These are phyloP conservation scores for Hypsizygus marmoreus DNA, from an alignment of 768 basidiomycete genomes.

Conservation along the genomic window DNA sequence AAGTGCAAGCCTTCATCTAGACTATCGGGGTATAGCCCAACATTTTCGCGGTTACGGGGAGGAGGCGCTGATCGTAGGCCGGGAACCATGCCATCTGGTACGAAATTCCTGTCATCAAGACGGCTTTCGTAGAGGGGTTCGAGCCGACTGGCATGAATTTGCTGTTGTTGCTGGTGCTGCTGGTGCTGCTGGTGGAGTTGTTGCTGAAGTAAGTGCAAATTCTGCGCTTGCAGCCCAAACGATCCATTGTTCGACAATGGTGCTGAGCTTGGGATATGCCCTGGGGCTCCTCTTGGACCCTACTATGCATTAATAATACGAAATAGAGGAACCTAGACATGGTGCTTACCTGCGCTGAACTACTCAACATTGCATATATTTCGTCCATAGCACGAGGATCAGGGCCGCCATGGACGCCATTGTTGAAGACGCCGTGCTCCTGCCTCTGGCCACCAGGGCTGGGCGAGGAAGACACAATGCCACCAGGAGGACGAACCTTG, in stretches of 20 bases:
- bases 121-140: conserved; percentile 76
- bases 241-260: conserved; percentile 27
- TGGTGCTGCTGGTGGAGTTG: conserved; percentile 47
- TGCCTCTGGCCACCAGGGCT: conserved; percentile 43
- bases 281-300: conserved; percentile 33
- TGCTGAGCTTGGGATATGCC: conserved; percentile 19
- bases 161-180: conserved; percentile 43
- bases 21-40: conserved; percentile 55
- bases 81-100: conserved; percentile 85
- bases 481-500: conserved; percentile 40
- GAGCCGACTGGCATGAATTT: conserved; percentile 49
- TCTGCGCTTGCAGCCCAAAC: conserved; percentile 38
- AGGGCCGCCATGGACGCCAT: conserved; percentile 34
- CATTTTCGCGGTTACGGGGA: conserved; percentile 59
- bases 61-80: conserved; percentile 71
- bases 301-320: conserved; percentile 14
- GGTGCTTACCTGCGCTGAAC: conserved; percentile 65
- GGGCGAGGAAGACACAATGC: conserved; percentile 48
- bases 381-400: conserved; percentile 75
- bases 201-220: conserved; percentile 41
- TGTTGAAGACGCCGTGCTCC: conserved; percentile 45
- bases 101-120: conserved; percentile 73
- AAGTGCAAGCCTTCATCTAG: conserved; percentile 65
- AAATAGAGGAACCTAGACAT: not conserved
- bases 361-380: conserved; percentile 79